Evolutionary conservation across 1,139 yeast species (phyloP).

Genomic region (Saccharomycopsis phalli): DNA sequence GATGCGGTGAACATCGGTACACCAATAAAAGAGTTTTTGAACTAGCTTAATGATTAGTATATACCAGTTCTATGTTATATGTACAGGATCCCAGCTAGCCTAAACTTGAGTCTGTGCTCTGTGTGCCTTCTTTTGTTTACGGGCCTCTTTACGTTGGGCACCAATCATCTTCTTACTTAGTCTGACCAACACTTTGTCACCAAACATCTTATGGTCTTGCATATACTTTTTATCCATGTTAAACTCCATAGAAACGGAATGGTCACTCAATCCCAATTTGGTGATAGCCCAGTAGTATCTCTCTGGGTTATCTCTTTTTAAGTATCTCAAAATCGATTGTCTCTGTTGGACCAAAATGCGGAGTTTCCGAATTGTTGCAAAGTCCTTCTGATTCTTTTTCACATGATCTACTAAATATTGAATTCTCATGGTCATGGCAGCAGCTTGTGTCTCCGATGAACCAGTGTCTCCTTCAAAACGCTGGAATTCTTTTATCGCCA

Average conservation of each 20-base stretch:
- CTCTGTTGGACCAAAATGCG: slow-evolving; percentile 84
- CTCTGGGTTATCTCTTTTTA: slow-evolving; percentile 71
- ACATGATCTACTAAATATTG: slow-evolving; percentile 73
- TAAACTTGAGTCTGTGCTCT: neutral
- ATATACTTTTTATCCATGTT: slow-evolving; percentile 76
- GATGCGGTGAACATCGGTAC: slow-evolving; percentile 74
- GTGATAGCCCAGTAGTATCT: slow-evolving; percentile 79
- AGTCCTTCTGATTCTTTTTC: slow-evolving; percentile 65
- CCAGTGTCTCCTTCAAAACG: slow-evolving; percentile 89
- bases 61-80: no score
- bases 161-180: slow-evolving; percentile 37
- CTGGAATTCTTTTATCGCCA: slow-evolving; percentile 73
- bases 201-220: slow-evolving; percentile 82
- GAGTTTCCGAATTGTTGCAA: slow-evolving; percentile 55
- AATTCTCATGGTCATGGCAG: slow-evolving; percentile 73
- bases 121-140: slow-evolving; percentile 33
- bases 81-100: neutral
- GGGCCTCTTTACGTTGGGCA: slow-evolving; percentile 33
- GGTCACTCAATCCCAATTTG: slow-evolving; percentile 81
- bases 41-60: slow-evolving; percentile 21
- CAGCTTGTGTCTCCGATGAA: slow-evolving; percentile 93
- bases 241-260: slow-evolving; percentile 69
- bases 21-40: slow-evolving; percentile 59
- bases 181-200: slow-evolving; percentile 39
- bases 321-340: slow-evolving; percentile 71